Conservation (phyloP, 805 yeast genomes). For the Barnettozyma vustinii region DNA sequence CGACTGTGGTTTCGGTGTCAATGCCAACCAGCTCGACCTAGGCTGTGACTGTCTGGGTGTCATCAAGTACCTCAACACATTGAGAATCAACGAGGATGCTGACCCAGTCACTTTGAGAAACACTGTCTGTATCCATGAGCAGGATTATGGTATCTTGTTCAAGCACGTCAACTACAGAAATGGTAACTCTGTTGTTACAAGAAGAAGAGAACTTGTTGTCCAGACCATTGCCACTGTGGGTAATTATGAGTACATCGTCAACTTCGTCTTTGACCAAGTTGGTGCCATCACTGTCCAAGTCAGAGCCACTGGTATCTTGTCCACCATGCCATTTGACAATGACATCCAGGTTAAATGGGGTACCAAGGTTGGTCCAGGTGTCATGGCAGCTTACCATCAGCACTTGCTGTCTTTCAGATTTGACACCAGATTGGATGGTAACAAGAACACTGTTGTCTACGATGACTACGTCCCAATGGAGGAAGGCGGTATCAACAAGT, state of each 20-base stretch:
- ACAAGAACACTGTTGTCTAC: constrained; percentile 64
- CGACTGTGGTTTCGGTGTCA: constrained; percentile 77
- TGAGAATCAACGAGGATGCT: constrained; percentile 52
- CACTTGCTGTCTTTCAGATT: constrained; percentile 75
- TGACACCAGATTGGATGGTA: constrained; percentile 80
- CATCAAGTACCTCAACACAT: constrained; percentile 66
- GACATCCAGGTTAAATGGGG: constrained; percentile 61
- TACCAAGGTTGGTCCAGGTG: constrained; percentile 73
- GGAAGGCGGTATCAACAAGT: constrained; percentile 51
- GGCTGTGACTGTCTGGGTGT: constrained; percentile 85
- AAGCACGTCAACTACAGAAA: constrained; percentile 81
- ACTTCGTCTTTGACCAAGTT: constrained; percentile 68
- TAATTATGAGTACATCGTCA: constrained; percentile 74
- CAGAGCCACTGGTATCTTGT: constrained; percentile 81
- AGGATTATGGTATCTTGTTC: constrained; percentile 69
- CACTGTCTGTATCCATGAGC: constrained; percentile 77
- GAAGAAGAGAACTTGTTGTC: constrained; percentile 73
- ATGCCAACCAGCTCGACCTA: constrained; percentile 59
- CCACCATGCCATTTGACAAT: constrained; percentile 78
- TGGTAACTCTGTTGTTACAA: constrained; percentile 53
- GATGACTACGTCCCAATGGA: constrained; percentile 66
- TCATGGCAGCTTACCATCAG: constrained; percentile 81
- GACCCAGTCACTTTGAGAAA: constrained; percentile 57
- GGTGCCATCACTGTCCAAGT: constrained; percentile 75
- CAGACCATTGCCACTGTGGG: constrained; percentile 84